Evolutionary conservation across 192 early-diverging fungal genomes (phyloP), one percentile per base, ranked within the genome.

Genomic region (Dissophora globulifera): DNA sequence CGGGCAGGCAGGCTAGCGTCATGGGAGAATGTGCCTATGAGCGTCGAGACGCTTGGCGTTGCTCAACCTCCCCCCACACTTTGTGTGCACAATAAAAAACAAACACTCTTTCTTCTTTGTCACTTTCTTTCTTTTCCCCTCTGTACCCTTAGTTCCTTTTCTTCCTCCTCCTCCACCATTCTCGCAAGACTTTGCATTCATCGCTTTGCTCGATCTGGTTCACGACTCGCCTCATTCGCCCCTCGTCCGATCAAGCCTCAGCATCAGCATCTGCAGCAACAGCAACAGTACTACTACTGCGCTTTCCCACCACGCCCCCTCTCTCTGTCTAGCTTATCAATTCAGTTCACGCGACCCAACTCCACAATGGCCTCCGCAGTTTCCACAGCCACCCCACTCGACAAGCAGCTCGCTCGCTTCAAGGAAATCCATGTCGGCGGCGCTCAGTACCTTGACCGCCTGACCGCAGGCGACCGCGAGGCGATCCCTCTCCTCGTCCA

Each of bases 401-500:
- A 58, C 50, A 76, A 62, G 58, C 72, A 76, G 32, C 61, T 76
- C 27, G 72, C 72, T 16, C 72, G 72, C 64, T 76, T 76, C 51
- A 45, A 67, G 46, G 72, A 76, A 42, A 76, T 76, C 58, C 43
- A 62, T 20, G 72, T 76, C 47, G 72, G 72, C 12, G 72, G 72
- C 15, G 42, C 72, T 32, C 51, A 76, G 50, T 76, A 91, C 62
- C 81, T 92, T 3, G 84, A 83, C 32, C 83, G 84, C 42, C 78
- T 92, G 25, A 76, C 82, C 0, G 47, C 51, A 0, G 83, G 84
- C 64, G 91, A 92, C 64, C 83, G 78, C 32, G 66, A 72, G 19
- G 91, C 91, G 22, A 67, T 92, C 29, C 83, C 84, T 25, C 84
- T 88, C 51, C 64, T 92, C 13, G 83, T 88, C 30, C 76, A 88